These are phyloP conservation scores for Erythrobasidium hasegawianum DNA, from an alignment of 1,284 basidiomycete species.

Conservation along the genomic window DNA sequence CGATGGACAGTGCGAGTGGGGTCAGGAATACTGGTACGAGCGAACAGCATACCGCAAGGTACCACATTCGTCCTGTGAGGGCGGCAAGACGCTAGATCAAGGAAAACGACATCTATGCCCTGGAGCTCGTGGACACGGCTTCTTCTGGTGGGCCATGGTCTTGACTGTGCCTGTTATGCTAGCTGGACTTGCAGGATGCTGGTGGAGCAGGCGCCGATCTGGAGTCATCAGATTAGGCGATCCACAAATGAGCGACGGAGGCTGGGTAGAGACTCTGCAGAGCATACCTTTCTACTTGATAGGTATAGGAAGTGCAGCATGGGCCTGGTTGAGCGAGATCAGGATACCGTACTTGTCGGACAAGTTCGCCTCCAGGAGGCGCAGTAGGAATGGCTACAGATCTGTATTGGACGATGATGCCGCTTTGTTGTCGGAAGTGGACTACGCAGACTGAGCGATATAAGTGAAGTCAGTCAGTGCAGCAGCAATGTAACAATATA, in stretches of 20 bases:
- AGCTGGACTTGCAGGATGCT: constrained; percentile 69
- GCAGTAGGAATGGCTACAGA: constrained; percentile 16
- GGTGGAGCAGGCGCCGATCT: constrained; percentile 61
- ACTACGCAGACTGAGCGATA: constrained; percentile 1
- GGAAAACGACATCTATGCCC: constrained; percentile 72
- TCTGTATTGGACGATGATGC: constrained; percentile 28
- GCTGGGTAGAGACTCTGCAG: constrained; percentile 65
- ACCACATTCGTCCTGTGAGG: constrained; percentile 76
- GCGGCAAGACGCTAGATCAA: constrained; percentile 66
- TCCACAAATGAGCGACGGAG: constrained; percentile 51
- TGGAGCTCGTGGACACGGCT: constrained; percentile 61
- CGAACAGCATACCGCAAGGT: constrained; percentile 84
- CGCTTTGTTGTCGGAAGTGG: constrained; percentile 16
- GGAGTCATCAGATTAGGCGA: constrained; percentile 34
- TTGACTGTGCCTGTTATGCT: constrained; percentile 68
- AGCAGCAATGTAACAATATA: not conserved
- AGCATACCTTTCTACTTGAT: constrained; percentile 82
- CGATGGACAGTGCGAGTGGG: constrained; percentile 59
- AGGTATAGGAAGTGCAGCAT: constrained; percentile 60
- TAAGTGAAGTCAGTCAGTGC: constrained; percentile 4
- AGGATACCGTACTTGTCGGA: constrained; percentile 23
- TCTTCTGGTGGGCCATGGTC: constrained; percentile 76
- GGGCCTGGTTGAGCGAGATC: constrained; percentile 34
- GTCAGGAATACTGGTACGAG: constrained; percentile 79
- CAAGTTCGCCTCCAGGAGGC: constrained; percentile 3